Evolutionary conservation across 2,329 filamentous ascomycete species (phyloP).

Genomic region (Coniochaeta sp.): DNA sequence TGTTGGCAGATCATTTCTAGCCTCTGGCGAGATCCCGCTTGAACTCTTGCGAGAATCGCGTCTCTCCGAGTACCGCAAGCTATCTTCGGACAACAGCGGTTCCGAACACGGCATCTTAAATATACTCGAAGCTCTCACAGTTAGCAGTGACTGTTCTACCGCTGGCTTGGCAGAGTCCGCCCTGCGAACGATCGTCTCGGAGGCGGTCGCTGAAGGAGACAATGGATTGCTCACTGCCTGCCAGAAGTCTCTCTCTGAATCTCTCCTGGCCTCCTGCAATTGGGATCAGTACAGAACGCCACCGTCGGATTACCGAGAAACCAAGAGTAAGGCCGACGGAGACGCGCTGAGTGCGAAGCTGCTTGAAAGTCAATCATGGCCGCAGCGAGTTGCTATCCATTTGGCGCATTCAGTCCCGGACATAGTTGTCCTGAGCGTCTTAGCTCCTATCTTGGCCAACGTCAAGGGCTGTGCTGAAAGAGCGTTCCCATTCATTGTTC

Average conservation of each 20-base stretch:
- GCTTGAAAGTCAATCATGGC: conserved; percentile 48
- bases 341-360: conserved; percentile 26
- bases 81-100: conserved; percentile 36
- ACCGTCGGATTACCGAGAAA: conserved; percentile 38
- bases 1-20: conserved; percentile 74
- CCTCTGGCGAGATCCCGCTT: conserved; percentile 59
- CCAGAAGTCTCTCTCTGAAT: conserved; percentile 41
- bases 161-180: conserved; percentile 55
- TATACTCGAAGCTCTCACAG: conserved; percentile 54
- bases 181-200: conserved; percentile 48
- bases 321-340: conserved; percentile 16
- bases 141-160: conserved; percentile 45
- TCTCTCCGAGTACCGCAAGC: conserved; percentile 40
- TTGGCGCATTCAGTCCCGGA: conserved; percentile 51
- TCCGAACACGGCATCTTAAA: conserved; percentile 59
- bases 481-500: conserved; percentile 76
- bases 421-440: conserved; percentile 61
- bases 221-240: conserved; percentile 41
- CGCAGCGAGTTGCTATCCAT: conserved; percentile 51
- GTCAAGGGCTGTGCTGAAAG: conserved; percentile 65
- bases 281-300: conserved; percentile 50
- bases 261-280: conserved; percentile 44
- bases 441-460: conserved; percentile 57
- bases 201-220: conserved; percentile 38
- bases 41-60: conserved; percentile 54